phyloP scores from a whole-genome alignment of 108 stramenopile genomes.

The Cyclotella atomus region DNA sequence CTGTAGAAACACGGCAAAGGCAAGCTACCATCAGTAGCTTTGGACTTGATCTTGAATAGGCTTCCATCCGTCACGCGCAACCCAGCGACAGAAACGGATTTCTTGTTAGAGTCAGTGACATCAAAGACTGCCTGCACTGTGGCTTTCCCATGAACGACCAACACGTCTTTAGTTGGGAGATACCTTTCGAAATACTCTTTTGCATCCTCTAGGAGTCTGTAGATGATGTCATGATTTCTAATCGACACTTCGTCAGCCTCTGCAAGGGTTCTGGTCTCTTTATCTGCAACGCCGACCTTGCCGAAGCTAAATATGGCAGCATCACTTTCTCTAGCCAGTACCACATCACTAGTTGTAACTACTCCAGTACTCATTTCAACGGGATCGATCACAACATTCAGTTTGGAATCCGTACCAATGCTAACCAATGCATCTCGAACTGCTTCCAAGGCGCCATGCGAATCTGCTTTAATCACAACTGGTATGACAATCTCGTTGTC shows the following conservation, averaged over 20 bases:
- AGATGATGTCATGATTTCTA: conserved; percentile 72
- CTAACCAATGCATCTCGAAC: conserved; percentile 70
- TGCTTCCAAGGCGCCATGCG: conserved; percentile 82
- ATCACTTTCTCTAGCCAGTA: conserved; percentile 82
- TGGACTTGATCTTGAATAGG: conserved; percentile 59
- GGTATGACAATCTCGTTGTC: conserved; percentile 67
- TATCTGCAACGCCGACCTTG: conserved; percentile 61
- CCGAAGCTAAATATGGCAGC: conserved; percentile 80
- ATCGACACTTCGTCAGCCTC: conserved; percentile 65
- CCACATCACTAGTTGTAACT: conserved; percentile 68
- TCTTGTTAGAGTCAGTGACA: conserved; percentile 60
- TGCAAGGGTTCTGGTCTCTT: conserved; percentile 54
- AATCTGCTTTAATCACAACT: conserved; percentile 83
- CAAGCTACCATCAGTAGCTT: conserved; percentile 12
- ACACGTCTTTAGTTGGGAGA: conserved; percentile 53
- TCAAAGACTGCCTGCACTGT: conserved; percentile 76
- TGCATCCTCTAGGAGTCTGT: conserved; percentile 81
- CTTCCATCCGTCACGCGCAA: conserved; percentile 68
- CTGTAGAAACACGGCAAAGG: conserved; percentile 59
- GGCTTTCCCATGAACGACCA: conserved; percentile 74
- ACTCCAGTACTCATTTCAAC: conserved; percentile 75
- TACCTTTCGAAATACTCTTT: conserved; percentile 65
- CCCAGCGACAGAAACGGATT: conserved; percentile 68
- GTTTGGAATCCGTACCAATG: conserved; percentile 64
- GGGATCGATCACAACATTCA: conserved; percentile 74